Evolutionary conservation across 345 rosid genomes (phyloP).

Genomic region (Hevea brasiliensis): DNA sequence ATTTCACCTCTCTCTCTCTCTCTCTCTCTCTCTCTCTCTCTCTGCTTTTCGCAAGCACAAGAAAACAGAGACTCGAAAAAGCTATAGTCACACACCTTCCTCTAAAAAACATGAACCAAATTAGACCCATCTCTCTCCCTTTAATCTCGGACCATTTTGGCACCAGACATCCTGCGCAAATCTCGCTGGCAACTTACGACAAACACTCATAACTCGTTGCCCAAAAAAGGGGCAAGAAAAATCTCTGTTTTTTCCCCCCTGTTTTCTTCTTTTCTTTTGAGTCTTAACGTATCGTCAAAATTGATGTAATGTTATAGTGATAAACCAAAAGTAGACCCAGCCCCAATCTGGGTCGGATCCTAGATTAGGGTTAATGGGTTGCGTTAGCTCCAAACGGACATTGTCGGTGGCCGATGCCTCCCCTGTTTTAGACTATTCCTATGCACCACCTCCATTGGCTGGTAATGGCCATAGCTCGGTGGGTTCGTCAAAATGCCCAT

Average conservation of each 20-base stretch:
- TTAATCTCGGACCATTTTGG: constrained; percentile 31
- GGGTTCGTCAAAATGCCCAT: constrained; percentile 31
- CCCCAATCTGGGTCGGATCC: constrained; percentile 53
- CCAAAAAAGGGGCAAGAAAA: background rate
- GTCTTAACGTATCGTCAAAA: background rate
- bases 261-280: constrained; percentile 17
- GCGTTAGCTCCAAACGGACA: constrained; percentile 59
- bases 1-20: constrained; percentile 18
- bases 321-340: constrained; percentile 40
- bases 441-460: constrained; percentile 14
- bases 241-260: constrained; percentile 12
- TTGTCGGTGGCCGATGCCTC: constrained; percentile 35
- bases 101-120: constrained; percentile 31
- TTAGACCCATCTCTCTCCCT: constrained; percentile 46
- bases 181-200: constrained; percentile 43
- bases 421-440: constrained; percentile 30
- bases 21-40: background rate
- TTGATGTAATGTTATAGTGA: constrained; percentile 43
- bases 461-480: constrained; percentile 6
- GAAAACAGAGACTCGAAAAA: constrained; percentile 12
- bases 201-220: background rate
- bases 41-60: constrained; percentile 26
- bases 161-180: constrained; percentile 31
- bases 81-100: background rate
- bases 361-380: constrained; percentile 65